These are phyloP conservation scores for Microdochium bolleyi DNA, from an alignment of 2,329 filamentous ascomycete species.

Conservation along the genomic window DNA sequence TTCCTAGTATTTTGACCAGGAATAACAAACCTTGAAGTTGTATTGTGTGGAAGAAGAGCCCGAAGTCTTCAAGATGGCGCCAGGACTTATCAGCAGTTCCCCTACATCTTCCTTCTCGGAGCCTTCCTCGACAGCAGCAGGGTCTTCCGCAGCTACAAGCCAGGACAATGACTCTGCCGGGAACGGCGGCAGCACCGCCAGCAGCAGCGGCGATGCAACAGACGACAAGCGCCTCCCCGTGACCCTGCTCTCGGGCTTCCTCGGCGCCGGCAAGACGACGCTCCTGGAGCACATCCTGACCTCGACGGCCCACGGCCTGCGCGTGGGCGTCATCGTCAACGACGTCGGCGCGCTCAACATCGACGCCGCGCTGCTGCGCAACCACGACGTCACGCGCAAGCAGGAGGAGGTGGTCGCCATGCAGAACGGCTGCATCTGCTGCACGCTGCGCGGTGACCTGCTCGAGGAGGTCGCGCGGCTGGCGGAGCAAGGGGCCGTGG, in stretches of 20 bases:
- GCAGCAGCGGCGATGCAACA: background rate
- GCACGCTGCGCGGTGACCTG: constrained; percentile 63
- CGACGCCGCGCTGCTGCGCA: constrained; percentile 53
- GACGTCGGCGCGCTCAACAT: constrained; percentile 63
- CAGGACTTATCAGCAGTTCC: background rate
- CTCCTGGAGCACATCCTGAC: constrained; percentile 61
- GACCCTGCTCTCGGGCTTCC: constrained; percentile 52
- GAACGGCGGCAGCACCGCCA: background rate
- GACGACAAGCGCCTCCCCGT: constrained; percentile 37
- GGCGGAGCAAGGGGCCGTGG: constrained; percentile 53
- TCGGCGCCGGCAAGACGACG: constrained; percentile 65
- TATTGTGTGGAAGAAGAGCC: too few species aligned
- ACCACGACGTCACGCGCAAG: constrained; percentile 44
- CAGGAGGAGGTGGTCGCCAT: constrained; percentile 60
- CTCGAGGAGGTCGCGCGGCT: constrained; percentile 61
- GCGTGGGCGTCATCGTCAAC: constrained; percentile 66
- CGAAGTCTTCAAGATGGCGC: background rate
- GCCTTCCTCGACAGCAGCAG: background rate
- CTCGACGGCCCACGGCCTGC: constrained; percentile 54
- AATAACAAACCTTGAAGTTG: too few species aligned
- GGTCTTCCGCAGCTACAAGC: background rate
- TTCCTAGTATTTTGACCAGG: too few species aligned
- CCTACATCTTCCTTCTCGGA: background rate
- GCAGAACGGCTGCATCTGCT: constrained; percentile 72
- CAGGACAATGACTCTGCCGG: background rate